These are phyloP conservation scores for Capsicum baccatum DNA, from an alignment of 257 asterid species.

Conservation along the genomic window DNA sequence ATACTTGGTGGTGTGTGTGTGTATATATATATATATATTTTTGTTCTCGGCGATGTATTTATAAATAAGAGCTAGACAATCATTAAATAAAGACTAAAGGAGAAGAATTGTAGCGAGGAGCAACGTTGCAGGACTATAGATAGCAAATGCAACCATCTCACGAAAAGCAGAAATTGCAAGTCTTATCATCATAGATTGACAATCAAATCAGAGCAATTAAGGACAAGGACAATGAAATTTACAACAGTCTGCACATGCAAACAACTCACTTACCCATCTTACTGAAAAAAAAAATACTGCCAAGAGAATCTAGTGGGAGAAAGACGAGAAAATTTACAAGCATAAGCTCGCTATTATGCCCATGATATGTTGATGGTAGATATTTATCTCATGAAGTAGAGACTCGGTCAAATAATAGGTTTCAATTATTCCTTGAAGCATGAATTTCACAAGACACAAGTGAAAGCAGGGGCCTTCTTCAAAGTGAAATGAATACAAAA, in stretches of 20 bases:
- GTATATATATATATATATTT: background rate
- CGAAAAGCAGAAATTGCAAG: background rate
- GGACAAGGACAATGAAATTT: background rate
- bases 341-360: background rate
- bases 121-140: background rate
- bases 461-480: background rate
- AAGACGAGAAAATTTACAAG: background rate
- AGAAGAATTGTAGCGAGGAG: background rate
- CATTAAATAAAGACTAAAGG: background rate
- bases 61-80: background rate
- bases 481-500: slow-evolving; percentile 12
- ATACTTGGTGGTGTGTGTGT: background rate
- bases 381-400: background rate
- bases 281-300: background rate
- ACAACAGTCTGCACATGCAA: background rate
- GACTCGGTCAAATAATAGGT: background rate
- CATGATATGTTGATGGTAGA: background rate
- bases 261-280: background rate
- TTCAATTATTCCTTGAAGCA: background rate
- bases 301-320: background rate
- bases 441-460: slow-evolving; percentile 1
- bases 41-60: background rate
- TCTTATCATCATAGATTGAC: background rate
- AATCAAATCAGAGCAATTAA: background rate
- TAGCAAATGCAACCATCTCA: background rate